Conservation (phyloP, 108 stramenopile genomes). For the Stephanodiscus triporus region DNA sequence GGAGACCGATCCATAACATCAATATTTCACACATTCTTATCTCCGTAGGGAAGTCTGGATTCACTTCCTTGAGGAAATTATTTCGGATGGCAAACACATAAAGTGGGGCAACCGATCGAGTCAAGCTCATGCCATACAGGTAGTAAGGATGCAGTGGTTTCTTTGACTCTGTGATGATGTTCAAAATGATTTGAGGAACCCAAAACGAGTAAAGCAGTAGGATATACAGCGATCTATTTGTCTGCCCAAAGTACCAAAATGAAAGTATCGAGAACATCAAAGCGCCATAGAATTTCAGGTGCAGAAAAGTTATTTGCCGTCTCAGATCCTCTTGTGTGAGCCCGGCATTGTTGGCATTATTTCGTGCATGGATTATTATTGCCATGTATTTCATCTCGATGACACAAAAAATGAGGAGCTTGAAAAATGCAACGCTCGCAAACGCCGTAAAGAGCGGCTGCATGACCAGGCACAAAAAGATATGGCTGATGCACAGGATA, state of each 20-base stretch:
- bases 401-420: conserved; percentile 92
- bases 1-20: conserved; percentile 85
- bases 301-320: conserved; percentile 80
- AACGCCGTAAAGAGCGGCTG: conserved; percentile 89
- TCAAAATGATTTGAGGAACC: conserved; percentile 95
- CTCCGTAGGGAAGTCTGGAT: conserved; percentile 70
- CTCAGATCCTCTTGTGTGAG: conserved; percentile 68
- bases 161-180: conserved; percentile 80
- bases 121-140: conserved; percentile 86
- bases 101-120: conserved; percentile 87
- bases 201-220: conserved; percentile 92
- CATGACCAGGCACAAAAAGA: conserved; percentile 85
- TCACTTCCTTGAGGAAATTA: conserved; percentile 90
- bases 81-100: conserved; percentile 87
- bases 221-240: conserved; percentile 62
- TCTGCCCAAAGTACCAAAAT: conserved; percentile 69
- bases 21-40: conserved; percentile 67
- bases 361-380: conserved; percentile 84
- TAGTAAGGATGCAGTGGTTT: conserved; percentile 85
- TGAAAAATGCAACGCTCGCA: conserved; percentile 93
- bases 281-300: conserved; percentile 88
- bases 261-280: conserved; percentile 72
- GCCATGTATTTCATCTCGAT: conserved; percentile 97
- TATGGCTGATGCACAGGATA: conserved; percentile 84
- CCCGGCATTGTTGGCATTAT: conserved; percentile 63